Percentiles rank a stretch among this genome's conserved stretches.
These are phyloP conservation scores for Ophiocordyceps australis DNA, from an alignment of 2,329 filamentous ascomycete species.

Conservation along the genomic window DNA sequence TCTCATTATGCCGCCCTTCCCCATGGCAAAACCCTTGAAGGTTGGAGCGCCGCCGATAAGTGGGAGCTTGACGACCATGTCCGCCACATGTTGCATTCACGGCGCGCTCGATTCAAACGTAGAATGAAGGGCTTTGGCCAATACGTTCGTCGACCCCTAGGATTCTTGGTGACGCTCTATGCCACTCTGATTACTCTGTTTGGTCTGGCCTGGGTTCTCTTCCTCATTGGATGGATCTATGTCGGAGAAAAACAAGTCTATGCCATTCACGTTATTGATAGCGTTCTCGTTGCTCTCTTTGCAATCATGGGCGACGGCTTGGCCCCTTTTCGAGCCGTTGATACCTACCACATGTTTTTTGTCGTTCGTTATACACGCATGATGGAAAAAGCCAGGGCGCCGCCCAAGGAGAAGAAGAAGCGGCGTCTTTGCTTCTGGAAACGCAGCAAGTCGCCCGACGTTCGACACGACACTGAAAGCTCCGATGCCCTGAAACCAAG, in stretches of 20 bases:
- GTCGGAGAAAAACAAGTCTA: slow-evolving; percentile 57
- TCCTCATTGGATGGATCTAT: slow-evolving; percentile 79
- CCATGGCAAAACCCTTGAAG: slow-evolving; percentile 51
- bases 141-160: slow-evolving; percentile 59
- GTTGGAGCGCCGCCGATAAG: slow-evolving; percentile 60
- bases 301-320: slow-evolving; percentile 53
- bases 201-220: slow-evolving; percentile 77
- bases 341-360: slow-evolving; percentile 78
- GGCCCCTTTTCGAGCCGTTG: slow-evolving; percentile 57
- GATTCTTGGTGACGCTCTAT: slow-evolving; percentile 71
- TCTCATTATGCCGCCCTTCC: slow-evolving; percentile 66
- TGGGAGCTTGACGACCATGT: slow-evolving; percentile 70
- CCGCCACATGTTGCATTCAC: slow-evolving; percentile 72
- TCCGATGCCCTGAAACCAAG: no score
- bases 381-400: slow-evolving; percentile 23
- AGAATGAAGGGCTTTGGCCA: slow-evolving; percentile 64
- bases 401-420: no score
- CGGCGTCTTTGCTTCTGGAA: no score
- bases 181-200: slow-evolving; percentile 70
- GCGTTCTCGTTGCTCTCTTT: slow-evolving; percentile 52
- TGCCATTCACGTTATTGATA: slow-evolving; percentile 51
- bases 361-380: slow-evolving; percentile 46
- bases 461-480: neutral
- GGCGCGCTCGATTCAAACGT: slow-evolving; percentile 62
- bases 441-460: slow-evolving; percentile 2